Base-by-base conservation (phyloP, 176 grass and related monocot genomes). In the Bothriochloa decipiens region DNA sequence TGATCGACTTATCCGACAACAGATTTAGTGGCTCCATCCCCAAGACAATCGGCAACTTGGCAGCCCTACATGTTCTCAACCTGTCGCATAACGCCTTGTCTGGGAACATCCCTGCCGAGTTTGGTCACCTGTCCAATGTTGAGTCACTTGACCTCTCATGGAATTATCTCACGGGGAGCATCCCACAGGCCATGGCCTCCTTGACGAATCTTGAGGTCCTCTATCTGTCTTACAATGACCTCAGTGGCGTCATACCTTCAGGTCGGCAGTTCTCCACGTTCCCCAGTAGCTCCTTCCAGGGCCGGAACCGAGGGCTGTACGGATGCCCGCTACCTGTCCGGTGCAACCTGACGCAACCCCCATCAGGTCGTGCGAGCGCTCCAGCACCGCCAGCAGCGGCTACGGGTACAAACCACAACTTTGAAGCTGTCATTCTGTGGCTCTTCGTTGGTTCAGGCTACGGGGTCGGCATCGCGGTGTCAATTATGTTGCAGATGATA, bases 61-160 rank as follows among this genome's bases (percentile, higher is more conserved):
- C 5, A 1, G 2, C 55, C 6, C 47, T 90, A 26, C 62, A 23
- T 1, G 52, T 65, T 13, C 67, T 82, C 2, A 85, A 90, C 80
- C 32, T 90, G 72, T 90, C 83, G 2, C 33, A 11, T 58, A 90
- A 90, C 0, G 15, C 47, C 11, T 33, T 90, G 1, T n/a, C 45
- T 0, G 76, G 81, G 0, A 26, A n/a, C 5, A 83, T 88, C 29
- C 87, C 81, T 0, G 26, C 0, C 0, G 72, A 41, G 29, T 13
- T 89, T 2, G 69, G 87, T 14, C 55, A 4, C 0, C 10, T 89
- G 4, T 15, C 10, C 52, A 23, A 22, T 1, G 7, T 42, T 7
- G 61, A 86, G 61, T 82, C 72, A 25, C 62, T 89, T 5, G 80
- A 86, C 84, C 82, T 89, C 67, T 83, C 81, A 3, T 70, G 78